Base-by-base conservation (phyloP, 768 basidiomycete genomes). In the Erythrobasidium yunnanense region DNA sequence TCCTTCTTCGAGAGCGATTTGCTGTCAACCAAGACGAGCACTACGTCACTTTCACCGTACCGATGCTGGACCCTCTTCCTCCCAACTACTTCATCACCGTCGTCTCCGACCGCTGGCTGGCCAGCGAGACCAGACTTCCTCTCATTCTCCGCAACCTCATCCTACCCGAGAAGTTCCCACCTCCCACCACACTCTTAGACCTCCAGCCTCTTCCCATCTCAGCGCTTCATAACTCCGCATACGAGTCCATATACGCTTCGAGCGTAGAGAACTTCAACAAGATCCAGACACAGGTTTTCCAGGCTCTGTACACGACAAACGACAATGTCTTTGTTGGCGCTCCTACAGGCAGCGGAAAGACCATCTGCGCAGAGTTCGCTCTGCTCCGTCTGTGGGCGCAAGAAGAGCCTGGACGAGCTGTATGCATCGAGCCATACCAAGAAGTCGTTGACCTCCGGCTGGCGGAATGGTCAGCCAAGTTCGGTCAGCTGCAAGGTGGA, bases 201-300 rank as follows among this genome's bases (percentile, higher is more conserved):
- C 84, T 97, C 2, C 92, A 96, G 73, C 79, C 87, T 0, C 81
- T 96, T 0, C 92, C 95, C 0, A 80, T 95, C 15, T 84, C 88
- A 0, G 92, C 91, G 0, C 80, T 99, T 2, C 90, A 93, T 76
- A 95, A 95, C 81, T 84, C 86, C 72, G 88, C 91, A 68, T 97
- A 85, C 70, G 90, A 97, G 75, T 80, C 81, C 0, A 82, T 97
- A 46, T 99, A 96, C 75, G 82, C 84, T 0, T 82, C 81, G 18
- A 83, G 83, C 0, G 85, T 97, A 69, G 81, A 84, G 68, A 84
- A 83, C 0, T 97, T 96, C 81, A 97, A 97, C 82, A 99, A 96
- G 77, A 96, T 97, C 68, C 95, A 97, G 75, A 97, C 90, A 0
- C 95, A 97, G 77, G 92, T 95, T 49, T 97, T 99, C 85, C 91